Base-by-base conservation (phyloP, 306 rosid species). In the Alnus glutinosa region DNA sequence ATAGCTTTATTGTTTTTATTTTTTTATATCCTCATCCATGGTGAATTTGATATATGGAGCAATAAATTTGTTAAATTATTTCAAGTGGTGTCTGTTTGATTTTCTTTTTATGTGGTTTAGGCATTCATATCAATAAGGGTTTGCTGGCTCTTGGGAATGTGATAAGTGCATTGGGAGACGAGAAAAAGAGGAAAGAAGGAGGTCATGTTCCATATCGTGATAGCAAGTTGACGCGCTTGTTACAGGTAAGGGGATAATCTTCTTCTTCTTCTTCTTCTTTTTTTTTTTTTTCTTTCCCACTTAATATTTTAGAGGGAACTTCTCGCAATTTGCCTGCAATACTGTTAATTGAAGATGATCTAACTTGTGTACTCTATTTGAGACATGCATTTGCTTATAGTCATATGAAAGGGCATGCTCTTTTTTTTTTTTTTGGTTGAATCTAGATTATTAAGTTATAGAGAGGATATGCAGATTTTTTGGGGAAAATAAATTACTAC, bases 101-200 rank as follows among this genome's bases (percentile, higher is more conserved):
- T 44, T 57, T 14, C 1, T 55, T 50, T 54, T 73, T 39, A 19
- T 81, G 15, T 85, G 76, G 39, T 82, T 80, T 52, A 96, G 98
- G 98, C 28, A 90, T 96, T 87, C 99, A 96, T 85, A 96, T 96
- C 86, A 96, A 96, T 75, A 96, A 93, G 78, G 98, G 99, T 46
- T 82, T 96, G 70, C 61, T 96, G 70, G 94, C 99, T 78, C 97
- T 96, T 49, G 99, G 97, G 58, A 96, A 96, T 68, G 98, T 93
- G 70, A 96, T 96, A 83, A 96, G 98, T 83, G 99, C 99, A 46
- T 73, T 96, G 85, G 98, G 99, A 77, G 99, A 96, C 87, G 99
- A 96, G 85, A 90, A 89, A 81, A 96, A 91, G 80, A 86, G 97
- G 71, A 96, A 85, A 90, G 99, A 96, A 87, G 99, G 99, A 55